Evolutionary conservation across 805 yeast species (phyloP), one percentile per base, ranked within the genome.

Genomic region (Lipomyces starkeyi): DNA sequence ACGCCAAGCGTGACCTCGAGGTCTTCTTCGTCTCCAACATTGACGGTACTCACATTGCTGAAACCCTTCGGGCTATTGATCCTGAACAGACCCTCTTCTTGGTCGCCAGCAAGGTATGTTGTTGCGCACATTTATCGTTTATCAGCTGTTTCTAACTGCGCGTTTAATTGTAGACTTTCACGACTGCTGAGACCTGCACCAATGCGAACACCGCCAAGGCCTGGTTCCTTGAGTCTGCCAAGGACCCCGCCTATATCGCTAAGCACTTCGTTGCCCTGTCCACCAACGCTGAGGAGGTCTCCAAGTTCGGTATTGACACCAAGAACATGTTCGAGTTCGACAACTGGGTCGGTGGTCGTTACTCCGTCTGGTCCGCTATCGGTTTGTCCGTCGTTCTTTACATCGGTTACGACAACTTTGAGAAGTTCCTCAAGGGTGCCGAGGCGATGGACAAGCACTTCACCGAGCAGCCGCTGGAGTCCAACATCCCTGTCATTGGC

Each of bases 301-400:
- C 89, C 76, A 91, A 91, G 83, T 95, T 95, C 77, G 99, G 99
- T 78, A 95, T 95, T 75, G 98, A 95, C 84, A 88, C 97, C 79
- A 90, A 88, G 80, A 95, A 95, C 86, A 95, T 95, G 99, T 95
- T 95, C 82, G 98, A 97, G 72, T 95, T 95, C 77, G 97, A 93
- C 81, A 89, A 84, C 83, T 95, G 99, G 99, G 99, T 95, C 73
- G 99, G 99, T 78, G 99, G 99, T 79, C 90, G 99, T 82, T 95
- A 95, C 88, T 95, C 99, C n/a, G 99, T 95, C 71, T 95, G 99
- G 99, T 91, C 97, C 56, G 96, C 99, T 72, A 95, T 95, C 80
- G 99, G 99, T 71, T 87, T 95, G 75, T 91, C 97, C 35, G 94
- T 95, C 72, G 97, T 97, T 76, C 83, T 95, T 75, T 95, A 90